Percentiles rank a stretch among this genome's conserved stretches.
Evolutionary conservation across 169 alveolate genomes (phyloP).

Genomic region (Plasmodium adleri): DNA sequence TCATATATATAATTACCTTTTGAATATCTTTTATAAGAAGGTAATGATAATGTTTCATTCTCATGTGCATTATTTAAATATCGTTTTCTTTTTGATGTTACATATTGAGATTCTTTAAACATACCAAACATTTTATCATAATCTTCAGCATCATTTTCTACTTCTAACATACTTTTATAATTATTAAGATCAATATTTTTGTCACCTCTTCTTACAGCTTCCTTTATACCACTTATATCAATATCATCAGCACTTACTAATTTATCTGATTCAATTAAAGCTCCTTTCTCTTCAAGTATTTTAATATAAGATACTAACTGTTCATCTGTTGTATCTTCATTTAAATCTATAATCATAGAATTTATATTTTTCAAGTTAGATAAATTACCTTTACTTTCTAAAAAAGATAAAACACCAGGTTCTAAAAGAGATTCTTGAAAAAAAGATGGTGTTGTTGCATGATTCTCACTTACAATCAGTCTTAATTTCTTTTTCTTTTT

Average conservation of each 20-base stretch:
- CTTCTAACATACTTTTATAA: constrained; percentile 18
- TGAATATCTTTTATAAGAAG: neutral
- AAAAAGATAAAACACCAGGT: constrained; percentile 28
- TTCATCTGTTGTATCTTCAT: constrained; percentile 46
- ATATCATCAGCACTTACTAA: constrained; percentile 58
- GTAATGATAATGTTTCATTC: neutral
- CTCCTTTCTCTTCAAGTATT: constrained; percentile 48
- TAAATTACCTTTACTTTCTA: constrained; percentile 57
- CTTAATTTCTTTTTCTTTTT: constrained; percentile 38
- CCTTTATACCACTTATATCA: constrained; percentile 26
- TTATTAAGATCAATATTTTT: constrained; percentile 2
- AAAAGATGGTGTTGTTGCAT: constrained; percentile 57
- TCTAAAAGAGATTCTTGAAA: constrained; percentile 58
- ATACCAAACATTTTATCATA: neutral
- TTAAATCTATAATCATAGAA: constrained; percentile 39
- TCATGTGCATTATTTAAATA: neutral
- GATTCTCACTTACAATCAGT: constrained; percentile 55
- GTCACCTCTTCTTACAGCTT: constrained; percentile 55
- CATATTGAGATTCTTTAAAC: neutral
- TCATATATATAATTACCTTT: too few species aligned
- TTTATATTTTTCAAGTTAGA: constrained; percentile 21
- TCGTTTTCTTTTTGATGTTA: neutral
- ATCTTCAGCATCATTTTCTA: neutral
- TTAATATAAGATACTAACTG: constrained; percentile 37
- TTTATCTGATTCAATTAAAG: constrained; percentile 55